Base-by-base conservation (phyloP, 2,329 filamentous ascomycete species). In the Monosporascus sp. region DNA sequence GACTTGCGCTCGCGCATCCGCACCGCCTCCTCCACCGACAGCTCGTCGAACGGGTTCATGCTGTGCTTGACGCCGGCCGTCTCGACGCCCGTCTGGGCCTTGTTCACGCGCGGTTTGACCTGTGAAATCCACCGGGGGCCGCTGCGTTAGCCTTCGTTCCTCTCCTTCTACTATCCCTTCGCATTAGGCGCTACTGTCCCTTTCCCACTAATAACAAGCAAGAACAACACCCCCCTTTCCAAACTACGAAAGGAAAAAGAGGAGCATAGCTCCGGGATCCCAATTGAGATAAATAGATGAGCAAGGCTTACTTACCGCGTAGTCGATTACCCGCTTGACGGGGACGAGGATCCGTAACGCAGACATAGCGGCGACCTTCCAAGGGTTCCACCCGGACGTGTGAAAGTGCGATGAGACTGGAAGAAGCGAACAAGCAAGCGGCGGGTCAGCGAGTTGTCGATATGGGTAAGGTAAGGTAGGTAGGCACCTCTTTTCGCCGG, bases 21-120 rank as follows among this genome's bases (percentile, higher is more conserved):
- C 50, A 97, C 89, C 50, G 92, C 90, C 78, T 97, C 94, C 76
- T 99, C 94, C 72, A 99, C 86, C 44, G 91, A 95, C 67, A 99
- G 89, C 74, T 99, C 94, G 79, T 99, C 94, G 76, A 99, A 99
- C 20, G 94, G 94, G 80, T 97, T 99, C 84, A 99, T 93, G 70
- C 87, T 92, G 81, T 97, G 93, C 76, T 97, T 97, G 68, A 97
- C 91, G 63, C 89, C 89, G 60, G 87, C 81, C 52, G 89, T 96
- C 75, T 97, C 93, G 74, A 99, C 88, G 68, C 85, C 93, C 57
- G 93, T 97, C 74, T 83, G 80, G 65, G 83, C 74, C 71, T 85
- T 86, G 77, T 87, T 87, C 70, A 87, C 82, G 62, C 84, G 82
- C 53, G 83, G 83, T 67, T 86, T 86, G 77, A 86, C 81, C 84